These are phyloP conservation scores for Tolypocladium endophyticum DNA, from an alignment of 2,329 filamentous ascomycete genomes.

Conservation along the genomic window DNA sequence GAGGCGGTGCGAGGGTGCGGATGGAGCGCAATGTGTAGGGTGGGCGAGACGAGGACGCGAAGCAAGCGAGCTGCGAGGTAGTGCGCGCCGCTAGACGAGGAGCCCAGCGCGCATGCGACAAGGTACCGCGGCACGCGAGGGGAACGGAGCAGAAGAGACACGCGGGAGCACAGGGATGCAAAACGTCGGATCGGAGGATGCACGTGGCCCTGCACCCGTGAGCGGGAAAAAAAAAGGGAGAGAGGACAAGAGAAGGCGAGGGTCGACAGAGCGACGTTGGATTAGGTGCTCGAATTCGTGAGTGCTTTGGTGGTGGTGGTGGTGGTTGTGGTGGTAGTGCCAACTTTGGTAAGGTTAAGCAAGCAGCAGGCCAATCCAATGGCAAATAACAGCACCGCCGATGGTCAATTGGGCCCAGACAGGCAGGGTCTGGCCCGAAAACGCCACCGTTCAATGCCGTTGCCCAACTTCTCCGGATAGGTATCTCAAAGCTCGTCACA, in stretches of 20 bases:
- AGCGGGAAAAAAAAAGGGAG: neutral
- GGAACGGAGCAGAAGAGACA: neutral
- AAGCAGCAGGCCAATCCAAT: neutral
- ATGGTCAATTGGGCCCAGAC: neutral
- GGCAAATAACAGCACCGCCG: neutral
- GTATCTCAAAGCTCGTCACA: neutral
- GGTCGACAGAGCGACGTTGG: neutral
- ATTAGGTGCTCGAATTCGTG: neutral
- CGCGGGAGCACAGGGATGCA: neutral
- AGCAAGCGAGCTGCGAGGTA: neutral
- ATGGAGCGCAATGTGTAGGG: neutral
- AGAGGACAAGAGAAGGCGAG: neutral
- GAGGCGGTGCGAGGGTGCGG: neutral
- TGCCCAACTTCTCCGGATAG: neutral
- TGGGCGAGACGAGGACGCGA: neutral
- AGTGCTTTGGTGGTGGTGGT: neutral
- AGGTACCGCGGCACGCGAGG: neutral
- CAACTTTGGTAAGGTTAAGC: neutral
- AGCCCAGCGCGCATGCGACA: neutral
- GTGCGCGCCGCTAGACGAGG: neutral
- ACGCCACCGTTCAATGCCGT: neutral
- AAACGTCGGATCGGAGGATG: conserved; percentile 3
- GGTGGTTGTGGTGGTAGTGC: neutral
- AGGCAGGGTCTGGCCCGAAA: neutral
- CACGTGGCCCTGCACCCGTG: conserved; percentile 10